A percentile compares a stretch with the other conserved stretches of the same genome.
phyloP scores from a whole-genome alignment of 179 eudicot species.

The Gypsophila paniculata region DNA sequence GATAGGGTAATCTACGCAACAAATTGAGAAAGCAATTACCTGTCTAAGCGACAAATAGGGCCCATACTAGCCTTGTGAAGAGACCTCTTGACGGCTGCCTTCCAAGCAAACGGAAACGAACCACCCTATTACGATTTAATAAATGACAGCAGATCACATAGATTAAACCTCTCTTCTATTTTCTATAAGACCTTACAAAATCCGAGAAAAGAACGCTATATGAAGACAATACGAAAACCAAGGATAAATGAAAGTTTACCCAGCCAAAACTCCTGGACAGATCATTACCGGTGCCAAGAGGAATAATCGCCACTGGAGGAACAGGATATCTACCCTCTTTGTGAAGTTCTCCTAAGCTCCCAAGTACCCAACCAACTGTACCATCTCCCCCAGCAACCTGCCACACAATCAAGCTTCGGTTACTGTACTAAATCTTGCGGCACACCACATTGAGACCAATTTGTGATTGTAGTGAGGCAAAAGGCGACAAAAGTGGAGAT shows the following conservation, averaged over 20 bases:
- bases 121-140: conserved; percentile 60
- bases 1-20: neutral
- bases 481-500: neutral
- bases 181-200: neutral
- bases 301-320: conserved; percentile 89
- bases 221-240: neutral
- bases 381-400: conserved; percentile 99
- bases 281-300: conserved; percentile 97
- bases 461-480: neutral
- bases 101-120: conserved; percentile 95
- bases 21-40: conserved; percentile 37
- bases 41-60: conserved; percentile 59
- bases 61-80: conserved; percentile 55
- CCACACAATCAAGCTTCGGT: conserved; percentile 10
- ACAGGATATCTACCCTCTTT: conserved; percentile 66
- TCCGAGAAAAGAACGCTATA: neutral
- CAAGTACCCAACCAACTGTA: conserved; percentile 95
- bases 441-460: neutral
- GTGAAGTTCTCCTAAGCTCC: conserved; percentile 76
- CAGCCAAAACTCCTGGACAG: conserved; percentile 92
- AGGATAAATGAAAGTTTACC: conserved; percentile 44
- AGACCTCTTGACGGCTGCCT: conserved; percentile 72
- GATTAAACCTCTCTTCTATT: neutral
- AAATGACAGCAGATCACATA: neutral
- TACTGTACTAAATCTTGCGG: neutral